These are phyloP conservation scores for Mortierella sp. DNA, from an alignment of 371 early-diverging fungal species.

Conservation along the genomic window DNA sequence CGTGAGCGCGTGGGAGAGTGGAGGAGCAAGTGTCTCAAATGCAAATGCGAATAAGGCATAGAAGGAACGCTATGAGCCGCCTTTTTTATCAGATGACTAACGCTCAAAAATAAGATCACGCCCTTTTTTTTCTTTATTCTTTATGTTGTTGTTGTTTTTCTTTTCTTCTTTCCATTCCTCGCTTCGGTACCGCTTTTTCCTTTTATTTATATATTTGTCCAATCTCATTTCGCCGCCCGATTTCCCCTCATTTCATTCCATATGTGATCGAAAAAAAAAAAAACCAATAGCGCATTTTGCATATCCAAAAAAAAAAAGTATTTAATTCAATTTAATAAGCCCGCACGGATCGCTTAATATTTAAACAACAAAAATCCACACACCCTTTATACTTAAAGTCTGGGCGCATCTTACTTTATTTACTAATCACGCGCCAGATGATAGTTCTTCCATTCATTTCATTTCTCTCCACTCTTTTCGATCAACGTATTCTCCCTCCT, in stretches of 20 bases:
- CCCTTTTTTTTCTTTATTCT: background rate
- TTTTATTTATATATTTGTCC: slow-evolving; percentile 1
- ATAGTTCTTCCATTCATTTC: slow-evolving; percentile 1
- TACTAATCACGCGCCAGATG: slow-evolving; percentile 19
- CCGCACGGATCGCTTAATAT: slow-evolving; percentile 14
- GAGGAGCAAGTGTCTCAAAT: too few species aligned
- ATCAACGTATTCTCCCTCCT: background rate
- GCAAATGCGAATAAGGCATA: slow-evolving; percentile 1
- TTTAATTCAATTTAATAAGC: slow-evolving; percentile 3
- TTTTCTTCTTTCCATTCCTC: background rate
- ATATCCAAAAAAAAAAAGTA: background rate
- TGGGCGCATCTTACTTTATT: slow-evolving; percentile 1
- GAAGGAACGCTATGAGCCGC: background rate
- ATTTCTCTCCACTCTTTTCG: background rate
- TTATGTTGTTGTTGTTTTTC: background rate
- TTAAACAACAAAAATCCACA: background rate
- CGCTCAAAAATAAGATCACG: slow-evolving; percentile 1
- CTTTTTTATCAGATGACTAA: slow-evolving; percentile 10
- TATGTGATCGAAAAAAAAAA: background rate
- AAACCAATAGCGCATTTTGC: background rate
- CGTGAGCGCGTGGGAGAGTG: slow-evolving; percentile 2
- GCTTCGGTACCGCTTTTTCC: background rate
- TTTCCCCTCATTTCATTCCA: too few species aligned
- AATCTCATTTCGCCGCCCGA: background rate
- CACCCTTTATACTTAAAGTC: background rate